Evolutionary conservation across 139 green algal species (phyloP).

Genomic region (Zygnema cylindricum): DNA sequence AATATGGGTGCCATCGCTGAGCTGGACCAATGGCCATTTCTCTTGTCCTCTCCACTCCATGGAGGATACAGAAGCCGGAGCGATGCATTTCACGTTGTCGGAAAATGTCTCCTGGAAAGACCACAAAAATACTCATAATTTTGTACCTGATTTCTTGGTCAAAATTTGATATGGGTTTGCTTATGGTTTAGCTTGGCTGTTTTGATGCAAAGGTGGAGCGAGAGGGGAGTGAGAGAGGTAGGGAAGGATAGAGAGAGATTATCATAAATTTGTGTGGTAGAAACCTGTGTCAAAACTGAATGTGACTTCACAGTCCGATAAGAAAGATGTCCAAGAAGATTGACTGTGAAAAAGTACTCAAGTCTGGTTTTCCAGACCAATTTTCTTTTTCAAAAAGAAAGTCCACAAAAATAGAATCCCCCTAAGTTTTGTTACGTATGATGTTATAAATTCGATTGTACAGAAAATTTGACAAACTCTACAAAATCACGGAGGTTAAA

Average conservation of each 20-base stretch:
- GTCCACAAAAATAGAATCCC: too few species aligned
- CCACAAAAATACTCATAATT: too few species aligned
- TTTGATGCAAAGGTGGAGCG: neutral
- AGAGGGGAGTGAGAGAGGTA: neutral
- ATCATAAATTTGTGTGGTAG: neutral
- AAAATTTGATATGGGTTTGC: too few species aligned
- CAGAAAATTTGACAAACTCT: too few species aligned
- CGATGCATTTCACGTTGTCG: neutral
- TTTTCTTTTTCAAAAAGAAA: too few species aligned
- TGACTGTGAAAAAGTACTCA: too few species aligned
- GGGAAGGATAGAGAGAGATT: neutral
- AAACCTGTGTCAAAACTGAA: constrained; percentile 1
- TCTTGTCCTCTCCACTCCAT: neutral
- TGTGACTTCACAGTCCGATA: neutral
- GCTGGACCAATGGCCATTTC: neutral
- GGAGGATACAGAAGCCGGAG: neutral
- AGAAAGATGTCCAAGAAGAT: neutral
- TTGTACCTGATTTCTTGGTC: too few species aligned
- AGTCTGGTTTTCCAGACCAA: too few species aligned
- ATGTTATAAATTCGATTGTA: too few species aligned
- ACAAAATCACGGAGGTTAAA: too few species aligned
- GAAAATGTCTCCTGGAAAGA: neutral
- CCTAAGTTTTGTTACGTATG: too few species aligned
- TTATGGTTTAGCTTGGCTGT: too few species aligned
- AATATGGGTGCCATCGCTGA: neutral